A percentile compares a stretch with the other conserved stretches of the same genome.
phyloP scores from a whole-genome alignment of 306 rosid species.

The Begonia peltatifolia region DNA sequence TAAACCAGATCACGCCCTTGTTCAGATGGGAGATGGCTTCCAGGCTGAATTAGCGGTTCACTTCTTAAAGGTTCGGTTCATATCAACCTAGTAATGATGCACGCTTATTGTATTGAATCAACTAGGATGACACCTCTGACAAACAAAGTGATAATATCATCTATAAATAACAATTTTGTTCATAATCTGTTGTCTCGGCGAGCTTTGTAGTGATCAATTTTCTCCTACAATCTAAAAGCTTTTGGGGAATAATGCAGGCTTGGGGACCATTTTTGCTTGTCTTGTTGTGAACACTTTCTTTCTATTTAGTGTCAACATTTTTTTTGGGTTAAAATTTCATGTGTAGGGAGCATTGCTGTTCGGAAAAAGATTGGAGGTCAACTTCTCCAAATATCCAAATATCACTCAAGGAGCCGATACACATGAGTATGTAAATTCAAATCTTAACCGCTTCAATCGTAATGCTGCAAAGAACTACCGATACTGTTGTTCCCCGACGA shows the following conservation, averaged over 20 bases:
- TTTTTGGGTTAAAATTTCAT: background rate
- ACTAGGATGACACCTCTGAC: too few species aligned
- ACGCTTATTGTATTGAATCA: too few species aligned
- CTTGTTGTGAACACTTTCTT: background rate
- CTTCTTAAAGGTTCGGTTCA: slow-evolving; percentile 70
- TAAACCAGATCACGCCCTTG: slow-evolving; percentile 94
- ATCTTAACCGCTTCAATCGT: slow-evolving; percentile 95
- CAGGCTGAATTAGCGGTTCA: slow-evolving; percentile 96
- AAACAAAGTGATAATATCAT: too few species aligned
- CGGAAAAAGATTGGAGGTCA: slow-evolving; percentile 88
- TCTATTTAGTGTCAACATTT: background rate
- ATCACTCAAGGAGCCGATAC: slow-evolving; percentile 94
- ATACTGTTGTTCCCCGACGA: slow-evolving; percentile 94
- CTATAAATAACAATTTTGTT: too few species aligned
- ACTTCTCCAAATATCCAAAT: slow-evolving; percentile 81
- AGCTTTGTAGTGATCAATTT: too few species aligned
- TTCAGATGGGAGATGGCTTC: slow-evolving; percentile 99
- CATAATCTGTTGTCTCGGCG: too few species aligned
- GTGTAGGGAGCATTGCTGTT: slow-evolving; percentile 68
- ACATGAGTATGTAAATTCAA: slow-evolving; percentile 70
- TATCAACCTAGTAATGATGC: background rate
- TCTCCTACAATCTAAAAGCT: too few species aligned
- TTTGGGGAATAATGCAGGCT: too few species aligned
- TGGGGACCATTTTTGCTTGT: background rate
- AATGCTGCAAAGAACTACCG: slow-evolving; percentile 98